phyloP scores from a whole-genome alignment of 768 basidiomycete genomes.

The Sistotremastrum niveocremeum region DNA sequence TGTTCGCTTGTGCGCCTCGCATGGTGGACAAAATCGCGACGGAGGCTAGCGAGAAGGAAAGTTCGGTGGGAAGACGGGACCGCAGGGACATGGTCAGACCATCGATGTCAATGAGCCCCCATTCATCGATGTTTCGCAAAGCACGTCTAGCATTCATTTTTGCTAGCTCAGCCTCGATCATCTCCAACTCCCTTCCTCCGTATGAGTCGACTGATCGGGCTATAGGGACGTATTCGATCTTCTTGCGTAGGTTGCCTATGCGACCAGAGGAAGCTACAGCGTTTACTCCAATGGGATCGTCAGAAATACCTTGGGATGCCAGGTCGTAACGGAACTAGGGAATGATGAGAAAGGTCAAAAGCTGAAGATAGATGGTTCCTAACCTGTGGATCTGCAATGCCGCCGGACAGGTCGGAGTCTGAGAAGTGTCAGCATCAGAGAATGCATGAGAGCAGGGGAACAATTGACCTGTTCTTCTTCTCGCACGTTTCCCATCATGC shows the following conservation, averaged over 20 bases:
- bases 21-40: conserved; percentile 71
- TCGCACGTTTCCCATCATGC: conserved; percentile 50
- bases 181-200: conserved; percentile 70
- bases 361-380: not conserved
- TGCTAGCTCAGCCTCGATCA: conserved; percentile 48
- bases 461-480: conserved; percentile 56
- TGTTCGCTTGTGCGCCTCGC: conserved; percentile 32
- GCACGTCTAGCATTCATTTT: conserved; percentile 35
- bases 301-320: conserved; percentile 15
- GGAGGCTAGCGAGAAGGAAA: conserved; percentile 83
- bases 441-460: conserved; percentile 1
- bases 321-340: conserved; percentile 7
- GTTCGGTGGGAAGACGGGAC: conserved; percentile 68
- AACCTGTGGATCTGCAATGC: too few relatives aligned
- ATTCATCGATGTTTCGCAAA: conserved; percentile 64
- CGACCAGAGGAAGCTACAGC: conserved; percentile 18
- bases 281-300: conserved; percentile 16
- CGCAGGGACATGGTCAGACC: conserved; percentile 88
- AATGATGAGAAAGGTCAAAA: not conserved
- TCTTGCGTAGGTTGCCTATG: conserved; percentile 45
- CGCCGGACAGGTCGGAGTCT: not conserved
- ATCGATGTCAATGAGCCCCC: conserved; percentile 84
- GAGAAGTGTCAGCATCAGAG: not conserved
- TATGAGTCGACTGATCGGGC: conserved; percentile 60
- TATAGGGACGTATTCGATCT: conserved; percentile 80